Evolutionary conservation across 176 grass and related monocot genomes (phyloP).

Genomic region (Bothriochloa decipiens): DNA sequence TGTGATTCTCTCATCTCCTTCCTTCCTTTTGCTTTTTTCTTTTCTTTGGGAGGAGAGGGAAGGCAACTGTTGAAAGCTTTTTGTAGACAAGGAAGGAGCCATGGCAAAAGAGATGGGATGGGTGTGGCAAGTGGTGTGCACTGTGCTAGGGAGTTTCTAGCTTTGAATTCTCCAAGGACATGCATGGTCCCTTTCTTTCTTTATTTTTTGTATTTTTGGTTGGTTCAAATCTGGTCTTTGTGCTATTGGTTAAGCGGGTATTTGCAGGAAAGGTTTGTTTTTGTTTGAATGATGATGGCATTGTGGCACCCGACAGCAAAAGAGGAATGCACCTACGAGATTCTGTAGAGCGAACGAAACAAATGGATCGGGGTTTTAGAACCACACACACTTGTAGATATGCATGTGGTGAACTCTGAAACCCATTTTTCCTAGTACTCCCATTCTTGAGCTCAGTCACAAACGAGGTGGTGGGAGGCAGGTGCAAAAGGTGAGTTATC

Average conservation of each 20-base stretch:
- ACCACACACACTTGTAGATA: background rate
- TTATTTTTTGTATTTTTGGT: background rate
- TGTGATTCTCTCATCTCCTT: constrained; percentile 33
- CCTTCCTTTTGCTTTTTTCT: constrained; percentile 45
- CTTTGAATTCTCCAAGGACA: constrained; percentile 37
- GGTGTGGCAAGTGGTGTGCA: background rate
- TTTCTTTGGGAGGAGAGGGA: constrained; percentile 51
- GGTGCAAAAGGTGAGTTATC: background rate
- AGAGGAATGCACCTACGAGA: constrained; percentile 47
- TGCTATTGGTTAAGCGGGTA: background rate
- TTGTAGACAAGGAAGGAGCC: constrained; percentile 51
- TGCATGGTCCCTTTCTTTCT: background rate
- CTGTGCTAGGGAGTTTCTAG: constrained; percentile 31
- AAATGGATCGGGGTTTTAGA: background rate
- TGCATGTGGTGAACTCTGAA: background rate
- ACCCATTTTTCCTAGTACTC: no score
- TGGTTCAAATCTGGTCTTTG: background rate
- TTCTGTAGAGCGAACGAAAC: constrained; percentile 23
- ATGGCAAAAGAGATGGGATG: constrained; percentile 2
- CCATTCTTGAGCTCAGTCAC: background rate
- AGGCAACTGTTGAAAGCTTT: constrained; percentile 45
- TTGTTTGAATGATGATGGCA: constrained; percentile 6
- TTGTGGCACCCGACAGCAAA: constrained; percentile 32
- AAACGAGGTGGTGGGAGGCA: background rate
- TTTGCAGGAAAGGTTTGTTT: background rate